A percentile compares a stretch with the other conserved stretches of the same genome.
These are phyloP conservation scores for Diaporthe eres DNA, from an alignment of 2,329 filamentous ascomycete genomes.

Conservation along the genomic window DNA sequence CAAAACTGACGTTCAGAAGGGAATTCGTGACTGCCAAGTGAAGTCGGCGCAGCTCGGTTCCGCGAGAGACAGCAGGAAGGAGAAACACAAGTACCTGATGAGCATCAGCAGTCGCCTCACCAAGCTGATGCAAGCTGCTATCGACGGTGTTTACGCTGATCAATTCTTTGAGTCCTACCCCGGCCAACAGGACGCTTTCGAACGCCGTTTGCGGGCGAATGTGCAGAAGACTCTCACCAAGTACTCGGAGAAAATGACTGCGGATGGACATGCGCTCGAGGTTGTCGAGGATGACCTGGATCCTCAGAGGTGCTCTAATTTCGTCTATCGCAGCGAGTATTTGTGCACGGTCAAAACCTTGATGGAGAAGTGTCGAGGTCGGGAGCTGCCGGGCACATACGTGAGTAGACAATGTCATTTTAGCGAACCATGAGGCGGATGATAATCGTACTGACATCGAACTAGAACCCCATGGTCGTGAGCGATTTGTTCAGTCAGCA, in stretches of 20 bases:
- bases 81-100: slow-evolving; percentile 49
- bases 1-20: slow-evolving; percentile 57
- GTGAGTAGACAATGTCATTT: background rate
- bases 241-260: slow-evolving; percentile 46
- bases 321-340: slow-evolving; percentile 39
- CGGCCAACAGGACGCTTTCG: slow-evolving; percentile 46
- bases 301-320: slow-evolving; percentile 37
- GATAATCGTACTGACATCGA: background rate
- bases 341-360: slow-evolving; percentile 42
- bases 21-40: slow-evolving; percentile 52
- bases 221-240: slow-evolving; percentile 45
- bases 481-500: slow-evolving; percentile 47
- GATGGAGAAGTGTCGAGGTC: slow-evolving; percentile 47
- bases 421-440: background rate
- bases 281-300: slow-evolving; percentile 45
- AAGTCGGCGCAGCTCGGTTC: slow-evolving; percentile 63
- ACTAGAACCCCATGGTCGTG: slow-evolving; percentile 46
- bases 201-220: slow-evolving; percentile 46
- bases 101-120: slow-evolving; percentile 37
- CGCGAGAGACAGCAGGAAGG: slow-evolving; percentile 57
- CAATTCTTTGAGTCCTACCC: slow-evolving; percentile 49
- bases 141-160: slow-evolving; percentile 48
- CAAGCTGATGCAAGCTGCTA: slow-evolving; percentile 43
- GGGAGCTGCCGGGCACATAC: slow-evolving; percentile 48
- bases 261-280: slow-evolving; percentile 46